phyloP scores from a whole-genome alignment of 2,329 filamentous ascomycete species.

The Diaporthe ilicicola region DNA sequence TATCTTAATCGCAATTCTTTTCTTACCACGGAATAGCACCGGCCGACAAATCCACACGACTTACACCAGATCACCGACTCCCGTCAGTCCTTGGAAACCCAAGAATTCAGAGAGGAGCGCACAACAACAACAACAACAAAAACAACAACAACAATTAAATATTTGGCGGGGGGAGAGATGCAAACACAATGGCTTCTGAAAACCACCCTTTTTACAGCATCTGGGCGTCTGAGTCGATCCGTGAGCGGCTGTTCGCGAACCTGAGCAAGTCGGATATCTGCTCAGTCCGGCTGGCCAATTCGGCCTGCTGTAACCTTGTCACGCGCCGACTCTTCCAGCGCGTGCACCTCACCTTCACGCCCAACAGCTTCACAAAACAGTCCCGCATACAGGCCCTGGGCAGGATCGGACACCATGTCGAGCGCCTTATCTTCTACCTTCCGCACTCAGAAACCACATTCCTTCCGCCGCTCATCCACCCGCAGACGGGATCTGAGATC shows the following conservation, averaged over 20 bases:
- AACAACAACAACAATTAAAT: constrained; percentile 17
- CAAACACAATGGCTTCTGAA: constrained; percentile 59
- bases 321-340: constrained; percentile 75
- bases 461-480: constrained; percentile 84
- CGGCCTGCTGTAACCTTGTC: constrained; percentile 74
- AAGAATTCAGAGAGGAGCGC: background rate
- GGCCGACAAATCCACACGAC: background rate
- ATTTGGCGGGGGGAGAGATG: constrained; percentile 48
- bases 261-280: constrained; percentile 62
- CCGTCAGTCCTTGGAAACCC: background rate
- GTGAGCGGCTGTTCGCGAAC: constrained; percentile 57
- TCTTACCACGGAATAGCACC: constrained; percentile 5
- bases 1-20: constrained; percentile 15
- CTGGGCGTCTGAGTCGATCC: constrained; percentile 61
- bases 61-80: background rate
- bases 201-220: constrained; percentile 63
- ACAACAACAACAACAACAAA: constrained; percentile 19
- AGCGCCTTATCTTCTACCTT: constrained; percentile 80
- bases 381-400: constrained; percentile 77
- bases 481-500: constrained; percentile 78
- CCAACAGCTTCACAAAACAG: constrained; percentile 79
- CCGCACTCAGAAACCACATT: constrained; percentile 82
- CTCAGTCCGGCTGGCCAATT: constrained; percentile 71
- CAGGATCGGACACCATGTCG: constrained; percentile 80
- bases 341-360: constrained; percentile 74